A percentile compares a stretch with the other conserved stretches of the same genome.
phyloP scores from a whole-genome alignment of 1,284 basidiomycete genomes.

The Rhodotorula sp. region DNA sequence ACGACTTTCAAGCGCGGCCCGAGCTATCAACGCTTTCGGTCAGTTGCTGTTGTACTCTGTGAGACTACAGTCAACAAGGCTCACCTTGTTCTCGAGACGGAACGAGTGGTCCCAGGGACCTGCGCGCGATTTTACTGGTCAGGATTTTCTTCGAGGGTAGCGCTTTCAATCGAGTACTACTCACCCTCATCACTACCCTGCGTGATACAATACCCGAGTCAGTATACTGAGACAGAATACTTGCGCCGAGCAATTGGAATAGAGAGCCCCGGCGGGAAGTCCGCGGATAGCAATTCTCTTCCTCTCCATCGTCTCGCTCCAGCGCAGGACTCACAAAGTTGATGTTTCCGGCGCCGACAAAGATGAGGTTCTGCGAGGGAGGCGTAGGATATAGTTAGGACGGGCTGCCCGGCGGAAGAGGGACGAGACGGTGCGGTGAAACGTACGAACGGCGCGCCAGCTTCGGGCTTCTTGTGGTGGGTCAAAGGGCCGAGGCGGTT shows the following conservation, averaged over 20 bases:
- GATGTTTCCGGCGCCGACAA: slow-evolving; percentile 72
- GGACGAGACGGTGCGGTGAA: background rate
- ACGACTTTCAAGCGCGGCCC: slow-evolving; percentile 93
- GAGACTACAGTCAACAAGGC: background rate
- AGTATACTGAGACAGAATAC: no score
- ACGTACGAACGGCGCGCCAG: slow-evolving; percentile 21
- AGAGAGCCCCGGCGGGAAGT: background rate
- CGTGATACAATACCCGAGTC: no score
- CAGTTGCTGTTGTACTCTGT: background rate
- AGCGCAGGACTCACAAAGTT: slow-evolving; percentile 35
- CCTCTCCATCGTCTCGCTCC: background rate
- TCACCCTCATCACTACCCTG: slow-evolving; percentile 28
- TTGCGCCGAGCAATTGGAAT: no score
- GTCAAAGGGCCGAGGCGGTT: slow-evolving; percentile 27
- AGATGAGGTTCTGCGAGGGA: slow-evolving; percentile 65
- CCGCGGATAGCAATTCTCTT: background rate
- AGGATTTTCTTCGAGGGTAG: background rate
- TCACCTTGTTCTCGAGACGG: slow-evolving; percentile 78
- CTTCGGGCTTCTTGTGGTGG: slow-evolving; percentile 21
- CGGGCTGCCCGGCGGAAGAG: background rate
- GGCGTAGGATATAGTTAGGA: background rate
- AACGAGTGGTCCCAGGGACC: slow-evolving; percentile 88
- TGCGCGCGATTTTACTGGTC: background rate
- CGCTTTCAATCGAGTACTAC: background rate
- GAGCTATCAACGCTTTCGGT: slow-evolving; percentile 56